Percentiles rank a stretch among this genome's conserved stretches.
phyloP scores from a whole-genome alignment of 1,139 yeast genomes.

The Kazachstania sp. region DNA sequence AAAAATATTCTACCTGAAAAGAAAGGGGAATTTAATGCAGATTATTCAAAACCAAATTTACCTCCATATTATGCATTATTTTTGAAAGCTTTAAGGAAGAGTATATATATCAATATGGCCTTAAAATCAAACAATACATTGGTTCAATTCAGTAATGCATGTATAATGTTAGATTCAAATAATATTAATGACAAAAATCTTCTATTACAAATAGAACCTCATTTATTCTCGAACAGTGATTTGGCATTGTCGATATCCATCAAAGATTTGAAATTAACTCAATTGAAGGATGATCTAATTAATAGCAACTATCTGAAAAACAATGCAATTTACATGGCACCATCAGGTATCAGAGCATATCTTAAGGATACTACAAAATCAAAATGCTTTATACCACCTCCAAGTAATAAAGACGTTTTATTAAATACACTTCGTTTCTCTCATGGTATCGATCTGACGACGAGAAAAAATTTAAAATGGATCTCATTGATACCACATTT shows the following conservation, averaged over 20 bases:
- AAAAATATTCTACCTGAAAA: slow-evolving; percentile 17
- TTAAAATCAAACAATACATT: slow-evolving; percentile 32
- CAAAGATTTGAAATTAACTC: slow-evolving; percentile 24
- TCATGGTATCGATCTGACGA: slow-evolving; percentile 42
- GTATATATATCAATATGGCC: slow-evolving; percentile 42
- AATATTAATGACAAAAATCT: slow-evolving; percentile 12
- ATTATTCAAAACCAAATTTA: slow-evolving; percentile 33
- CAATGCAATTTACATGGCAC: slow-evolving; percentile 56
- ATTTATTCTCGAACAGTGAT: slow-evolving; percentile 46
- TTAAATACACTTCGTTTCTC: slow-evolving; percentile 43
- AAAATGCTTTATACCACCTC: slow-evolving; percentile 42
- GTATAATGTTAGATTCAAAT: slow-evolving; percentile 24
- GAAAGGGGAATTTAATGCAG: slow-evolving; percentile 28
- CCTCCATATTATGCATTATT: slow-evolving; percentile 49
- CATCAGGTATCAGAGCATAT: slow-evolving; percentile 68
- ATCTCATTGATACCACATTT: slow-evolving; percentile 59
- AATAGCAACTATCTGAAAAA: slow-evolving; percentile 23
- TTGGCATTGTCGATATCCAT: slow-evolving; percentile 34
- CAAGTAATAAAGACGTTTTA: slow-evolving; percentile 44
- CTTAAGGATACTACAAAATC: slow-evolving; percentile 40
- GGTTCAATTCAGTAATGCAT: slow-evolving; percentile 49
- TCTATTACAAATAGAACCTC: slow-evolving; percentile 48
- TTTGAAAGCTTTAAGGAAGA: slow-evolving; percentile 50
- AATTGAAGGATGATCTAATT: slow-evolving; percentile 18
- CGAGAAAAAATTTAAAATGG: slow-evolving; percentile 39